Percentiles rank a stretch among this genome's conserved stretches.
These are phyloP conservation scores for Castanea sativa DNA, from an alignment of 306 rosid genomes.

Conservation along the genomic window DNA sequence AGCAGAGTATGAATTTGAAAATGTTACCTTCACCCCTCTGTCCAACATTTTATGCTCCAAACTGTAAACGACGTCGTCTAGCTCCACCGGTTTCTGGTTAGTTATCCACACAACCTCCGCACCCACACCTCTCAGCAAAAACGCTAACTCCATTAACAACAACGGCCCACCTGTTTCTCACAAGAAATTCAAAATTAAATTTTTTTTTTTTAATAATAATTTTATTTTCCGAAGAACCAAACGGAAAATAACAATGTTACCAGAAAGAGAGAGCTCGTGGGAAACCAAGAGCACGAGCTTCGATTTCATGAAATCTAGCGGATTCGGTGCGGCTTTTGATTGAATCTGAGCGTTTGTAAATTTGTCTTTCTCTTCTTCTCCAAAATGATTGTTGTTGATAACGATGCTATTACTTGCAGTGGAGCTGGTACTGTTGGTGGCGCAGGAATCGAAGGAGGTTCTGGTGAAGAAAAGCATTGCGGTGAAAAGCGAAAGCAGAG, in stretches of 20 bases:
- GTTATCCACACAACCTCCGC: conserved; percentile 76
- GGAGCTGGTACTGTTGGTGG: neutral
- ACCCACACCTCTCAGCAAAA: conserved; percentile 70
- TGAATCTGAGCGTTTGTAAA: conserved; percentile 24
- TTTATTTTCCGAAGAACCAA: conserved; percentile 7
- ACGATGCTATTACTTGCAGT: neutral
- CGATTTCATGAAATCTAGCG: conserved; percentile 73
- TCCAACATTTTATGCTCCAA: conserved; percentile 76
- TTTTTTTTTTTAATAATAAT: neutral
- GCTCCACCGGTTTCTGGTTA: conserved; percentile 51
- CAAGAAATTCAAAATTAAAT: neutral
- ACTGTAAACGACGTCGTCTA: conserved; percentile 57
- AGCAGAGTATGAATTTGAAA: neutral
- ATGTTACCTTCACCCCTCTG: conserved; percentile 68
- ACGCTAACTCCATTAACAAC: conserved; percentile 76
- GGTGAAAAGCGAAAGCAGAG: conserved; percentile 58
- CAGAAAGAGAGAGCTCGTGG: conserved; percentile 81
- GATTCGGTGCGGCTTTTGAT: conserved; percentile 34
- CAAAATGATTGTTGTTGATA: conserved; percentile 7
- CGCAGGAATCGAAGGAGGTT: conserved; percentile 52
- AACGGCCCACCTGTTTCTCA: conserved; percentile 62
- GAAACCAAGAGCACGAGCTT: conserved; percentile 87
- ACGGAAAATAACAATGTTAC: conserved; percentile 24
- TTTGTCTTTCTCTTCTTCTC: conserved; percentile 7
- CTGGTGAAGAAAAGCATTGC: conserved; percentile 54